Percentiles rank a stretch among this genome's conserved stretches.
phyloP scores from a whole-genome alignment of 2,329 filamentous ascomycete genomes.

The Penicillium occitanis region DNA sequence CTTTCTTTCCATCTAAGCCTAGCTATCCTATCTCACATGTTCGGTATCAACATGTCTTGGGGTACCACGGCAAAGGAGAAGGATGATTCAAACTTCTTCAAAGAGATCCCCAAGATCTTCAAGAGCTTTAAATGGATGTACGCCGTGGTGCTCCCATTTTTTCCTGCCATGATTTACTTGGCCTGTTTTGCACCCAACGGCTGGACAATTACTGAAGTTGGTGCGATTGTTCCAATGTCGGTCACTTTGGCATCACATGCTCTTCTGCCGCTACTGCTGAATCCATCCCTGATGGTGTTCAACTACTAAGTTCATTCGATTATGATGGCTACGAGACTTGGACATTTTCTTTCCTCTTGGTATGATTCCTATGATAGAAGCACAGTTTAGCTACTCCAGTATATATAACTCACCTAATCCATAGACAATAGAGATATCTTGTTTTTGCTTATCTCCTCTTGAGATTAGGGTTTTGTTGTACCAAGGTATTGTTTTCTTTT shows the following conservation, averaged over 20 bases:
- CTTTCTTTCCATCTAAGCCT: slow-evolving; percentile 69
- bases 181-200: slow-evolving; percentile 31
- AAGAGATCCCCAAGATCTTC: slow-evolving; percentile 75
- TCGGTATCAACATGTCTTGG: slow-evolving; percentile 84
- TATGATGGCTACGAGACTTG: background rate
- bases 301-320: slow-evolving; percentile 23
- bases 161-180: slow-evolving; percentile 31
- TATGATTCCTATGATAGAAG: background rate
- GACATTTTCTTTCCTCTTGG: background rate
- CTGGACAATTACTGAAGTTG: slow-evolving; percentile 43
- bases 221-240: slow-evolving; percentile 26
- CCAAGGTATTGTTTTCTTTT: background rate
- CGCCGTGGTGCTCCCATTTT: slow-evolving; percentile 26
- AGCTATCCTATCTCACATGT: slow-evolving; percentile 77
- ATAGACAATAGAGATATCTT: slow-evolving; percentile 7
- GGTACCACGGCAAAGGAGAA: slow-evolving; percentile 77
- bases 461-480: background rate
- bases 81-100: slow-evolving; percentile 77
- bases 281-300: slow-evolving; percentile 28
- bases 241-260: slow-evolving; percentile 25
- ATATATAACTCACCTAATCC: background rate
- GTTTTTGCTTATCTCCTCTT: background rate
- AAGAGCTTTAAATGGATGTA: slow-evolving; percentile 77
- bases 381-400: background rate
- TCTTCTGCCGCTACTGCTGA: slow-evolving; percentile 26